These are phyloP conservation scores for Pseudonitzschia pungens DNA, from an alignment of 108 stramenopile species.

Conservation along the genomic window DNA sequence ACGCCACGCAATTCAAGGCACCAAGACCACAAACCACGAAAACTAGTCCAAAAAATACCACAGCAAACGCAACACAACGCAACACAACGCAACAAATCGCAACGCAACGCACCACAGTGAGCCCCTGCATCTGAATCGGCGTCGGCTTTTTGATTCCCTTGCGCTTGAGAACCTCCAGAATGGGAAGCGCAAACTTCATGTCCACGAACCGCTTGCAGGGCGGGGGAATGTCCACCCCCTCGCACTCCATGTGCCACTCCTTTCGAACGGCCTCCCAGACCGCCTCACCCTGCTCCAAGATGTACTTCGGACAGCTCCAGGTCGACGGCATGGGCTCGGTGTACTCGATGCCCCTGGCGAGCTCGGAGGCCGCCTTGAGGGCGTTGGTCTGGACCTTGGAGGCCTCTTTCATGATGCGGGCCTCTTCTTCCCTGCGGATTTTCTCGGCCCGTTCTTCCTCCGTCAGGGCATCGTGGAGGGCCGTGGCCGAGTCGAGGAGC, in stretches of 20 bases:
- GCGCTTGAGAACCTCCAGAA: slow-evolving; percentile 68
- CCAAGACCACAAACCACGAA: not conserved
- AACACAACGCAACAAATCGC: not conserved
- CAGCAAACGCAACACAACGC: not conserved
- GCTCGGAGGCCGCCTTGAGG: slow-evolving; percentile 90
- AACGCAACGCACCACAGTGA: slow-evolving; percentile 65
- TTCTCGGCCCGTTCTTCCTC: slow-evolving; percentile 56
- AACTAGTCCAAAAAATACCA: not conserved
- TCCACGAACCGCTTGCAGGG: slow-evolving; percentile 91
- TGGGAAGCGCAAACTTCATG: slow-evolving; percentile 91
- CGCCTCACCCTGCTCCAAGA: slow-evolving; percentile 70
- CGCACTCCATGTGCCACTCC: slow-evolving; percentile 96
- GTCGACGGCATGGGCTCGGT: slow-evolving; percentile 75
- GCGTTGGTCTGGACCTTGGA: slow-evolving; percentile 95
- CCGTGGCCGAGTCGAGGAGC: slow-evolving; percentile 85
- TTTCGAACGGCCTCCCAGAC: slow-evolving; percentile 76
- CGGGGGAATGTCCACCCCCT: slow-evolving; percentile 90
- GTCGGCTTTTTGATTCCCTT: slow-evolving; percentile 95
- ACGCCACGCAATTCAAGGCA: too few species aligned
- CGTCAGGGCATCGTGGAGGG: slow-evolving; percentile 63
- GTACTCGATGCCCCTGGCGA: slow-evolving; percentile 87
- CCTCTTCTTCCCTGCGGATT: slow-evolving; percentile 78
- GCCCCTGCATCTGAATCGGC: slow-evolving; percentile 99
- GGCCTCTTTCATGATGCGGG: slow-evolving; percentile 90
- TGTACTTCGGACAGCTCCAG: slow-evolving; percentile 86